phyloP scores from a whole-genome alignment of 2,329 filamentous ascomycete genomes.

The Orbilia quercus region DNA sequence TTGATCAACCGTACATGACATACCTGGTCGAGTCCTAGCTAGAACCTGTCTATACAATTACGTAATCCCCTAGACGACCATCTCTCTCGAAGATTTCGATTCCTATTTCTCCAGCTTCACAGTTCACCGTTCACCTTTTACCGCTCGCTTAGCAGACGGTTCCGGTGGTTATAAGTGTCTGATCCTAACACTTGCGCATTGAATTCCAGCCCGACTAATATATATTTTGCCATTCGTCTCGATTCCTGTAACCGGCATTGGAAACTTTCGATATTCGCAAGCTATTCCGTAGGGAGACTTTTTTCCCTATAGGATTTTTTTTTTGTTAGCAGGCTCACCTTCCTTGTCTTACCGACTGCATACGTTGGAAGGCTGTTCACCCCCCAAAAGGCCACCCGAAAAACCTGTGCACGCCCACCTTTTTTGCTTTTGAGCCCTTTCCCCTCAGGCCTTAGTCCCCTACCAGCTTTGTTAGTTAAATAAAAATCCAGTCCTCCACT shows the following conservation, averaged over 20 bases:
- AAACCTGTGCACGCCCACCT: slow-evolving; percentile 50
- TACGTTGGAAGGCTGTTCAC: slow-evolving; percentile 22
- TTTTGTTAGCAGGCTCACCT: slow-evolving; percentile 35
- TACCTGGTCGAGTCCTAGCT: no score
- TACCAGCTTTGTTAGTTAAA: slow-evolving; percentile 40
- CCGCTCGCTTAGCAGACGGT: slow-evolving; percentile 26
- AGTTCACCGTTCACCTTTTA: slow-evolving; percentile 11
- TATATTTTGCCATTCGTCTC: slow-evolving; percentile 28
- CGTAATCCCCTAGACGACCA: slow-evolving; percentile 41
- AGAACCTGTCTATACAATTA: slow-evolving; percentile 54
- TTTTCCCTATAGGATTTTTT: slow-evolving; percentile 19
- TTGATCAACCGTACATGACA: no score
- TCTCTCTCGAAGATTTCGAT: no score
- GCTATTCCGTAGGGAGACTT: slow-evolving; percentile 18
- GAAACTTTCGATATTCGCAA: background rate
- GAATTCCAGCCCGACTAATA: slow-evolving; percentile 9
- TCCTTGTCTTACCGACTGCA: slow-evolving; percentile 54
- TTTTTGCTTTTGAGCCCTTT: slow-evolving; percentile 44
- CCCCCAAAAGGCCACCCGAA: slow-evolving; percentile 40
- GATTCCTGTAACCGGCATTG: slow-evolving; percentile 27
- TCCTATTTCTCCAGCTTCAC: slow-evolving; percentile 1
- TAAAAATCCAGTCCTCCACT: slow-evolving; percentile 54
- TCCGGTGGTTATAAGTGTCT: slow-evolving; percentile 3
- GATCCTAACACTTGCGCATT: slow-evolving; percentile 29
- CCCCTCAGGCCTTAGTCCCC: slow-evolving; percentile 35